phyloP scores from a whole-genome alignment of 2,329 filamentous ascomycete species.

The Pyrenophora tritici-repentis region DNA sequence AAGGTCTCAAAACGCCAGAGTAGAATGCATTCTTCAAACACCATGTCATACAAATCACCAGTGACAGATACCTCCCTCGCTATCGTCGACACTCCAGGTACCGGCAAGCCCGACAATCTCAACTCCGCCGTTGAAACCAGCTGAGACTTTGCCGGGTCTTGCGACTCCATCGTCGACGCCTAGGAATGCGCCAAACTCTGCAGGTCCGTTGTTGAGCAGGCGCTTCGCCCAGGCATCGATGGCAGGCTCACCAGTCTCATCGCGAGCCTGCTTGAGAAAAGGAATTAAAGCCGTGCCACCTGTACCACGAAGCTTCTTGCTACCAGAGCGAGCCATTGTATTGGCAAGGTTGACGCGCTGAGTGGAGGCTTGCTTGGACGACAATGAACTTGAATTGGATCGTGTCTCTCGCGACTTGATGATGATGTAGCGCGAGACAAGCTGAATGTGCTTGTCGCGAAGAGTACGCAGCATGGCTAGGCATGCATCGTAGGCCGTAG shows the following conservation, averaged over 20 bases:
- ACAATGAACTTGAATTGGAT: conserved; percentile 65
- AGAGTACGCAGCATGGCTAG: conserved; percentile 77
- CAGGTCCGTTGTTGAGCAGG: conserved; percentile 60
- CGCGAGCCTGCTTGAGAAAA: conserved; percentile 93
- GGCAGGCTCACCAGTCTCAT: conserved; percentile 93
- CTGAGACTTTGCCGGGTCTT: conserved; percentile 58
- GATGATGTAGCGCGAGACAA: conserved; percentile 95
- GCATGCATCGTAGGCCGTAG: conserved; percentile 87
- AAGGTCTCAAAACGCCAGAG: conserved; percentile 4
- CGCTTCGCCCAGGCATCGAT: conserved; percentile 69
- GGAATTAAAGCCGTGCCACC: conserved; percentile 93
- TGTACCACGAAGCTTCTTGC: conserved; percentile 77
- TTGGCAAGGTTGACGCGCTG: conserved; percentile 64
- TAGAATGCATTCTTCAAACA: not conserved
- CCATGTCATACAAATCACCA: not conserved
- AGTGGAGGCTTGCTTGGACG: conserved; percentile 54
- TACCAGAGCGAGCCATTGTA: conserved; percentile 42
- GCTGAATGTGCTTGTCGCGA: conserved; percentile 93
- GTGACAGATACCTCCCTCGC: conserved; percentile 61
- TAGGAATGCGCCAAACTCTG: conserved; percentile 23
- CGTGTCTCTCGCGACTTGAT: conserved; percentile 79
- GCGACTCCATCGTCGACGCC: conserved; percentile 42
- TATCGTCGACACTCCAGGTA: conserved; percentile 87
- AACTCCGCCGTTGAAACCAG: conserved; percentile 59
- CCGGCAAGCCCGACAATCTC: conserved; percentile 76